These are phyloP conservation scores for Monosporozyma aerobia DNA, from an alignment of 805 yeast genomes.

Conservation along the genomic window DNA sequence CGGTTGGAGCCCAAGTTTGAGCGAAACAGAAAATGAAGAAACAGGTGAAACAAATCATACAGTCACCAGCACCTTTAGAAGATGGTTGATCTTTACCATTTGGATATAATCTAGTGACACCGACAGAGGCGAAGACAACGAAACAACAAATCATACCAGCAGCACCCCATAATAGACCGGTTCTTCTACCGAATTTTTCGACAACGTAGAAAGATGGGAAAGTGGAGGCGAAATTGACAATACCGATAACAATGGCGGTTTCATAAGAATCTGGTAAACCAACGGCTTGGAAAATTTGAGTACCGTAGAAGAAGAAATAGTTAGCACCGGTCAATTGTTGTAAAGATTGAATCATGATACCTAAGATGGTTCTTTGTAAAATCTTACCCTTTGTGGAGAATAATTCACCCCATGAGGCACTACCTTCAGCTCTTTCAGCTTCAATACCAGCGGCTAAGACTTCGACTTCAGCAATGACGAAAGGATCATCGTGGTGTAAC, in stretches of 20 bases:
- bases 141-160: conserved; percentile 39
- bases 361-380: conserved; percentile 38
- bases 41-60: conserved; percentile 63
- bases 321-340: conserved; percentile 57
- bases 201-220: conserved; percentile 43
- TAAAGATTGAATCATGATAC: conserved; percentile 48
- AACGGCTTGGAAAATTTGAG: conserved; percentile 52
- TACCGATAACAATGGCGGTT: conserved; percentile 52
- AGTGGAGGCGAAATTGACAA: conserved; percentile 52
- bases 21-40: conserved; percentile 65
- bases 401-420: conserved; percentile 57
- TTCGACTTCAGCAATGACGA: conserved; percentile 49
- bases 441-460: conserved; percentile 52
- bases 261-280: conserved; percentile 52
- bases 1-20: conserved; percentile 66
- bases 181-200: conserved; percentile 48
- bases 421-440: conserved; percentile 52
- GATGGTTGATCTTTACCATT: conserved; percentile 33
- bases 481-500: conserved; percentile 42
- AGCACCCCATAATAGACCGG: conserved; percentile 41
- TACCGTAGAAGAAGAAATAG: conserved; percentile 61
- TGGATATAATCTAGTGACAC: conserved; percentile 40
- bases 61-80: conserved; percentile 51
- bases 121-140: conserved; percentile 48
- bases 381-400: conserved; percentile 61